These are phyloP conservation scores for Penicillium psychrosexuale DNA, from an alignment of 2,329 filamentous ascomycete species.

Conservation along the genomic window DNA sequence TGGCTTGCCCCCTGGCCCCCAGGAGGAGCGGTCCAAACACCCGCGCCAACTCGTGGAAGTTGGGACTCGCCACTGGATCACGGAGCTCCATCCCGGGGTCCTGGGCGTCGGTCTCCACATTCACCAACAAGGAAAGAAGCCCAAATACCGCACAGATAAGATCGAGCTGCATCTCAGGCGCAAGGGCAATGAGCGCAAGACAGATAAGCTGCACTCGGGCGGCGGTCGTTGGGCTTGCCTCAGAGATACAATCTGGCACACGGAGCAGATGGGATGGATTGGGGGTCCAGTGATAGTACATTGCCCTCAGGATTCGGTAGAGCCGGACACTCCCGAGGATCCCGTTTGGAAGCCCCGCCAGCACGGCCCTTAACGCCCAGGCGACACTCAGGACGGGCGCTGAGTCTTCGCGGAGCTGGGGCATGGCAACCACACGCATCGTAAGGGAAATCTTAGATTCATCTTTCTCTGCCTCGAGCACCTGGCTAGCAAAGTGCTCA, in stretches of 20 bases:
- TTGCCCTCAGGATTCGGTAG: slow-evolving; percentile 30
- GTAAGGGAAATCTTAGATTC: slow-evolving; percentile 35
- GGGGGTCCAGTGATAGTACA: slow-evolving; percentile 26
- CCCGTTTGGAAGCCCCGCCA: slow-evolving; percentile 39
- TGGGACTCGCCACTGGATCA: slow-evolving; percentile 21
- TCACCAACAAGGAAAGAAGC: slow-evolving; percentile 32
- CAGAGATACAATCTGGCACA: slow-evolving; percentile 21
- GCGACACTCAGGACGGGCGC: slow-evolving; percentile 33
- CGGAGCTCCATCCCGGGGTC: slow-evolving; percentile 18
- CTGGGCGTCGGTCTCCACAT: slow-evolving; percentile 19
- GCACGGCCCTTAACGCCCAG: slow-evolving; percentile 35
- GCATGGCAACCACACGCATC: slow-evolving; percentile 33
- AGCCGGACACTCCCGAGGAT: slow-evolving; percentile 39
- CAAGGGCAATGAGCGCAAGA: slow-evolving; percentile 38
- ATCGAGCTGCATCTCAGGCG: slow-evolving; percentile 39
- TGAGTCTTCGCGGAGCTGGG: slow-evolving; percentile 19
- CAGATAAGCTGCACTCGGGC: slow-evolving; percentile 34
- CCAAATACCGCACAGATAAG: slow-evolving; percentile 43
- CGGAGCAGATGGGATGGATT: slow-evolving; percentile 9
- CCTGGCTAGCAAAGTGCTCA: slow-evolving; percentile 40
- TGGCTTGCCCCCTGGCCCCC: slow-evolving; percentile 12
- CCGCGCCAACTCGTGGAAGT: slow-evolving; percentile 29
- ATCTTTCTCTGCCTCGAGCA: slow-evolving; percentile 37
- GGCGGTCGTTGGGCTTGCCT: slow-evolving; percentile 19
- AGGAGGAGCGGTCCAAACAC: slow-evolving; percentile 36